Percentiles rank a stretch among this genome's conserved stretches.
Evolutionary conservation across 345 rosid species (phyloP).

Genomic region (Gossypium arboreum): DNA sequence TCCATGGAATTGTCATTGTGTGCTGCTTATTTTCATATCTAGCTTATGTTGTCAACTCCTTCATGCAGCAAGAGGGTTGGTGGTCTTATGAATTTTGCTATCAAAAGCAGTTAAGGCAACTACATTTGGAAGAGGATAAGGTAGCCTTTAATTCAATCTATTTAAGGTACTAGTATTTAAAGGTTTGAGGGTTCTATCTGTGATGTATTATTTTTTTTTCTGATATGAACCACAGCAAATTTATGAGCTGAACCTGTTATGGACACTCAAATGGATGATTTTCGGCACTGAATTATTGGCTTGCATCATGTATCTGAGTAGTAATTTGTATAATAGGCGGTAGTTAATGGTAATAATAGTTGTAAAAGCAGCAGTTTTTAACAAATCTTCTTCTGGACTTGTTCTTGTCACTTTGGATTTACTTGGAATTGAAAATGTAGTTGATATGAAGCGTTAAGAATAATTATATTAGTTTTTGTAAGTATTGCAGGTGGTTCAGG

Average conservation of each 20-base stretch:
- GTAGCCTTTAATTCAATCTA: constrained; percentile 26
- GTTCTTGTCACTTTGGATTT: background rate
- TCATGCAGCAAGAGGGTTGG: constrained; percentile 96
- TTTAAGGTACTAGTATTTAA: background rate
- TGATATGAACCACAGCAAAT: background rate
- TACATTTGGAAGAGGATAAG: constrained; percentile 72
- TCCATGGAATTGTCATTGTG: background rate
- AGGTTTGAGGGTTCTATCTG: background rate
- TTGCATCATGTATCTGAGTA: background rate
- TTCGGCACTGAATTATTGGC: background rate
- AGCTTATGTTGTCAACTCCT: background rate
- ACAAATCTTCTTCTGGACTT: background rate
- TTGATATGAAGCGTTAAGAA: too few relatives aligned
- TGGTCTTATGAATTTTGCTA: constrained; percentile 97
- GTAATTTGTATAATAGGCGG: background rate
- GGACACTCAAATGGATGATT: background rate
- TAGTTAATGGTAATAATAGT: background rate
- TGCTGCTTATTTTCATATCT: background rate
- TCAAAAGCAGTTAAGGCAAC: constrained; percentile 47
- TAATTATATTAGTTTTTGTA: too few relatives aligned
- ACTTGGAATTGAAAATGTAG: background rate
- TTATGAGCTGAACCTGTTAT: background rate
- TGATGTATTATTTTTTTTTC: background rate
- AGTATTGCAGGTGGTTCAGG: constrained; percentile 62
- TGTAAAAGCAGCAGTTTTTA: background rate